These are phyloP conservation scores for Pleurotus platypus DNA, from an alignment of 768 basidiomycete species.

Conservation along the genomic window DNA sequence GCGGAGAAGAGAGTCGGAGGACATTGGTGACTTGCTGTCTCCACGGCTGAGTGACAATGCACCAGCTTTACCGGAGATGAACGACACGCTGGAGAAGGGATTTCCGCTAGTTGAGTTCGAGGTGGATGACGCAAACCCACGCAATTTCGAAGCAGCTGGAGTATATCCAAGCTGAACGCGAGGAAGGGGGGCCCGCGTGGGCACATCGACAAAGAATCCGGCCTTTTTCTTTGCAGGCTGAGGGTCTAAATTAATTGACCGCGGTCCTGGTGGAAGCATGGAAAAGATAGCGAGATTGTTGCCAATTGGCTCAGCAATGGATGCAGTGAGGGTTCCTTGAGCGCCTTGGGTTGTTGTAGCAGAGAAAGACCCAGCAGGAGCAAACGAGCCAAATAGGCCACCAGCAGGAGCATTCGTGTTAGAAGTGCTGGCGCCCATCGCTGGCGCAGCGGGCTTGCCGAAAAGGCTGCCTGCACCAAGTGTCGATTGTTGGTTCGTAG, in stretches of 20 bases:
- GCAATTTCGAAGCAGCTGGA: constrained; percentile 64
- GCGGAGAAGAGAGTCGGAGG: constrained; percentile 60
- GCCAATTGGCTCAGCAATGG: constrained; percentile 83
- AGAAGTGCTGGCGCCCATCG: constrained; percentile 40
- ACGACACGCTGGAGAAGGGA: constrained; percentile 36
- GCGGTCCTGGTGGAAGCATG: constrained; percentile 71
- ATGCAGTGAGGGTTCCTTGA: constrained; percentile 70
- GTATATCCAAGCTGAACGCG: constrained; percentile 64
- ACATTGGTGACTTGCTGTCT: constrained; percentile 37
- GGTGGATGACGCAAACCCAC: constrained; percentile 61
- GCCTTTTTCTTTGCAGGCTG: constrained; percentile 69
- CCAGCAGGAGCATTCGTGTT: constrained; percentile 15
- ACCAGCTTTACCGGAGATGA: constrained; percentile 53
- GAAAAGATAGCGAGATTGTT: constrained; percentile 70
- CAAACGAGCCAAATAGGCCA: constrained; percentile 40
- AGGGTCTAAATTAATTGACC: constrained; percentile 55
- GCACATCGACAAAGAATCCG: constrained; percentile 73
- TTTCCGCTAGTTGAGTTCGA: constrained; percentile 34
- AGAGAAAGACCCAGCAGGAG: constrained; percentile 30
- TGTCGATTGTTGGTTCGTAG: constrained; percentile 32
- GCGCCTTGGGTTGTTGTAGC: constrained; percentile 41
- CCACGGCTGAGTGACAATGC: constrained; percentile 49
- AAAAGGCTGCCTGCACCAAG: constrained; percentile 50
- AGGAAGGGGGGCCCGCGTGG: constrained; percentile 67
- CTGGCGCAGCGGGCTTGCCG: constrained; percentile 45